phyloP scores from a whole-genome alignment of 768 basidiomycete genomes.

The Xanthoconium stramineum region DNA sequence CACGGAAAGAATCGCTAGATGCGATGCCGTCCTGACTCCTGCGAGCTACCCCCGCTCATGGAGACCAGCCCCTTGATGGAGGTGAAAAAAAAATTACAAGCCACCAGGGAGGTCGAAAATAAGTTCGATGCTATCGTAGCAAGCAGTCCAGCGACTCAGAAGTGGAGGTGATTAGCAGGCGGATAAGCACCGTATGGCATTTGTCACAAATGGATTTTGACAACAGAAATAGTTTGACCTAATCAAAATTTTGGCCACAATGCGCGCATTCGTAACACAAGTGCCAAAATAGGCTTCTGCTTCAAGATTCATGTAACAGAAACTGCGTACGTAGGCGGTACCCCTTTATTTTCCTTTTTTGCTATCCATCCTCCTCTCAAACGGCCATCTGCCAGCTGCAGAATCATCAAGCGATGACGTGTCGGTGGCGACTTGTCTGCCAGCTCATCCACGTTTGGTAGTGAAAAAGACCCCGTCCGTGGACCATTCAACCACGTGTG shows the following conservation, averaged over 20 bases:
- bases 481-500: too few relatives aligned
- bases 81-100: not conserved
- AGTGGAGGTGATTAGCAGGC: not conserved
- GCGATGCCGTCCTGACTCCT: not conserved
- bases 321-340: too few relatives aligned
- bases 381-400: not conserved
- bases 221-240: too few relatives aligned
- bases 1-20: constrained; percentile 2
- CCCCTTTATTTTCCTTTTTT: not conserved
- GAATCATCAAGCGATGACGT: not conserved
- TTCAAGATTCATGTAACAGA: too few relatives aligned
- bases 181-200: too few relatives aligned
- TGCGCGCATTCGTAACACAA: too few relatives aligned
- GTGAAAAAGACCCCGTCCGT: too few relatives aligned
- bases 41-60: constrained; percentile 1
- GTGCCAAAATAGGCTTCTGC: too few relatives aligned
- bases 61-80: not conserved
- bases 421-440: too few relatives aligned
- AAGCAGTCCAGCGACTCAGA: not conserved
- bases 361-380: not conserved
- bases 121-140: constrained; percentile 12
- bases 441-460: not conserved
- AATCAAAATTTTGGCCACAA: too few relatives aligned
- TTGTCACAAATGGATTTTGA: too few relatives aligned
- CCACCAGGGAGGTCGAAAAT: constrained; percentile 1